A percentile compares a stretch with the other conserved stretches of the same genome.
Evolutionary conservation across 371 early-diverging fungal genomes (phyloP).

Genomic region (Paraphysoderma sedebokerense): DNA sequence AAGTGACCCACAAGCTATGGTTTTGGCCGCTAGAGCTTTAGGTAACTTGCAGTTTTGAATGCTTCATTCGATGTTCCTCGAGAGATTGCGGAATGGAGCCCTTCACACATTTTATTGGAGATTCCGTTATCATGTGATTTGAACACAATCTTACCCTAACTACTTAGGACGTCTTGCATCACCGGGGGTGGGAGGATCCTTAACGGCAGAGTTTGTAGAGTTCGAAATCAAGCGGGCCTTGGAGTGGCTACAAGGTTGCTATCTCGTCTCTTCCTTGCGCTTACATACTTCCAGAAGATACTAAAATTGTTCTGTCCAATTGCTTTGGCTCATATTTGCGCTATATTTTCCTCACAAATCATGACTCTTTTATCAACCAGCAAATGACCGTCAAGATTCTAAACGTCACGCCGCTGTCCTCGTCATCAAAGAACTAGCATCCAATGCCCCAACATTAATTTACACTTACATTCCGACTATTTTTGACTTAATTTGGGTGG

Average conservation of each 20-base stretch:
- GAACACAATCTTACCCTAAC: not conserved
- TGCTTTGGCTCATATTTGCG: too few relatives aligned
- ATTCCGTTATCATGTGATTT: not conserved
- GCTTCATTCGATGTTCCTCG: not conserved
- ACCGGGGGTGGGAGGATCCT: slow-evolving; percentile 39
- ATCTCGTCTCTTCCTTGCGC: not conserved
- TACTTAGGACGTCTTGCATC: slow-evolving; percentile 49
- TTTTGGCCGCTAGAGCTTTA: slow-evolving; percentile 61
- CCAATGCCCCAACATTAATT: slow-evolving; percentile 68
- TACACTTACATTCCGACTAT: slow-evolving; percentile 71
- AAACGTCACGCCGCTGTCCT: slow-evolving; percentile 74
- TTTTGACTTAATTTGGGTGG: slow-evolving; percentile 72
- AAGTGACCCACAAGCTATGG: slow-evolving; percentile 63
- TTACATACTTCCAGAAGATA: too few relatives aligned
- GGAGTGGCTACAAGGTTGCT: slow-evolving; percentile 68
- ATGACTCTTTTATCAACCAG: too few relatives aligned
- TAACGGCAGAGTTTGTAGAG: slow-evolving; percentile 70
- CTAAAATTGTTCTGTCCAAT: too few relatives aligned
- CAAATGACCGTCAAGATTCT: slow-evolving; percentile 51
- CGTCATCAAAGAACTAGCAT: slow-evolving; percentile 63
- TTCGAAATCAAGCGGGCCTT: slow-evolving; percentile 72
- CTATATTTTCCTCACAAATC: too few relatives aligned
- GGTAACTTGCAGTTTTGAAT: slow-evolving; percentile 17
- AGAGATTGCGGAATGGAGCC: too few relatives aligned
- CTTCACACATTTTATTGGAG: not conserved